phyloP scores from a whole-genome alignment of 1,284 basidiomycete genomes.

The Cutaneotrichosporon curvatum region DNA sequence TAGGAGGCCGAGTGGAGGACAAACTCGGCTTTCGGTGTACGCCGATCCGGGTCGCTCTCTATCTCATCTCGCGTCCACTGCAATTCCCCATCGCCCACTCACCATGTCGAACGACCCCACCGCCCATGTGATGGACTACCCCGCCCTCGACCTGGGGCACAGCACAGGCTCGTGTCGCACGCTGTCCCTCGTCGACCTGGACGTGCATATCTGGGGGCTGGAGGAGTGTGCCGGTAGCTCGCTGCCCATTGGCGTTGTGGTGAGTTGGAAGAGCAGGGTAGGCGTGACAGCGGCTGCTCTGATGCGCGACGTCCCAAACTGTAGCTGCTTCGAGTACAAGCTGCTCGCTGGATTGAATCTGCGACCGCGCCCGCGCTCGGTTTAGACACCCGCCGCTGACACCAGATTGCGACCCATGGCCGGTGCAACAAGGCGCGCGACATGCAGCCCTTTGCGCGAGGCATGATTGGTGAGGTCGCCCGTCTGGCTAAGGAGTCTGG shows the following conservation, averaged over 20 bases:
- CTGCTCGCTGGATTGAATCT: too few species aligned
- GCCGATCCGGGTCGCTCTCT: too few species aligned
- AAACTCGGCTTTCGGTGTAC: too few species aligned
- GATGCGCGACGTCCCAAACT: too few species aligned
- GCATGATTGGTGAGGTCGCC: conserved; percentile 27
- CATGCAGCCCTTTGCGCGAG: conserved; percentile 35
- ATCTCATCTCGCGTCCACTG: too few species aligned
- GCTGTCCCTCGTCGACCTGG: conserved; percentile 29
- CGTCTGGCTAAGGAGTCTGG: conserved; percentile 6
- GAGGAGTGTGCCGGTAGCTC: conserved; percentile 30
- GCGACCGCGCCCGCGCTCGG: not conserved
- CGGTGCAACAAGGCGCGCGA: conserved; percentile 32
- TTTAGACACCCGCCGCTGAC: not conserved
- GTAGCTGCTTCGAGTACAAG: too few species aligned
- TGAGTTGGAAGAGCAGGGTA: conserved; percentile 21
- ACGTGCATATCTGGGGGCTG: conserved; percentile 37
- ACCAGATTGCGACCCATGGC: conserved; percentile 39
- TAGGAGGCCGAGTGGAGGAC: too few species aligned
- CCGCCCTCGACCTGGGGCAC: conserved; percentile 25
- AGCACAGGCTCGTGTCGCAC: conserved; percentile 6
- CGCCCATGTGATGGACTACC: conserved; percentile 28
- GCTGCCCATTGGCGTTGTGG: conserved; percentile 29
- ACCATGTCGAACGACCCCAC: conserved; percentile 1
- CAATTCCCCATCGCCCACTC: too few species aligned
- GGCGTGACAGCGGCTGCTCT: too few species aligned